Percentiles rank a stretch among this genome's conserved stretches.
phyloP scores from a whole-genome alignment of 2,329 filamentous ascomycete species.

The Penicillium sp. region DNA sequence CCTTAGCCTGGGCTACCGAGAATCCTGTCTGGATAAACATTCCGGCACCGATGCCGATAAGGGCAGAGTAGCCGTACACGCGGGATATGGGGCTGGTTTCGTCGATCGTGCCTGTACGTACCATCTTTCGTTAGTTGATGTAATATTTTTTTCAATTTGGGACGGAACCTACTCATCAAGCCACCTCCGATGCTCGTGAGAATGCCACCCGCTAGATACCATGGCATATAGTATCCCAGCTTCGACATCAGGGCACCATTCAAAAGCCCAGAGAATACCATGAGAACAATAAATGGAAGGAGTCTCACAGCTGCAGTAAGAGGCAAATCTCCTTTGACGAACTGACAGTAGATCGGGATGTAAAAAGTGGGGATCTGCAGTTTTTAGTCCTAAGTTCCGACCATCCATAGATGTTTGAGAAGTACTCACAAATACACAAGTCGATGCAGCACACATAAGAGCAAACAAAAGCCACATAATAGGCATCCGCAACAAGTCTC shows the following conservation, averaged over 20 bases:
- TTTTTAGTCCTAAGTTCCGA: not conserved
- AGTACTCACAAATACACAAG: constrained; percentile 12
- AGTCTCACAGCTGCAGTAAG: constrained; percentile 16
- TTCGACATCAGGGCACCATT: constrained; percentile 14
- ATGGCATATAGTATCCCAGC: constrained; percentile 20
- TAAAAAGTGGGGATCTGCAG: constrained; percentile 15
- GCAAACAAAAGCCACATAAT: constrained; percentile 12
- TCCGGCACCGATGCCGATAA: constrained; percentile 20
- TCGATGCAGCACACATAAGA: constrained; percentile 8
- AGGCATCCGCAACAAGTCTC: constrained; percentile 6
- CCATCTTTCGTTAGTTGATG: not conserved
- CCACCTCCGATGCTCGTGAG: constrained; percentile 11
- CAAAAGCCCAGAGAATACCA: constrained; percentile 8
- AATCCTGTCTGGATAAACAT: constrained; percentile 18
- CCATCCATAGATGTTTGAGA: not conserved
- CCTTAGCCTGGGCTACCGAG: constrained; percentile 21
- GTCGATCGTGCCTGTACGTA: constrained; percentile 4
- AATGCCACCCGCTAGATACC: constrained; percentile 17
- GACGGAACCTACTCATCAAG: constrained; percentile 12
- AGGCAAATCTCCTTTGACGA: constrained; percentile 16
- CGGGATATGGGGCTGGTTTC: not conserved
- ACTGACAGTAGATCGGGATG: constrained; percentile 21
- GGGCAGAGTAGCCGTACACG: constrained; percentile 17
- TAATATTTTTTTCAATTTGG: not conserved
- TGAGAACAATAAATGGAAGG: constrained; percentile 25